phyloP scores from a whole-genome alignment of 1,284 basidiomycete genomes.

The Ceratobasidium sp. region DNA sequence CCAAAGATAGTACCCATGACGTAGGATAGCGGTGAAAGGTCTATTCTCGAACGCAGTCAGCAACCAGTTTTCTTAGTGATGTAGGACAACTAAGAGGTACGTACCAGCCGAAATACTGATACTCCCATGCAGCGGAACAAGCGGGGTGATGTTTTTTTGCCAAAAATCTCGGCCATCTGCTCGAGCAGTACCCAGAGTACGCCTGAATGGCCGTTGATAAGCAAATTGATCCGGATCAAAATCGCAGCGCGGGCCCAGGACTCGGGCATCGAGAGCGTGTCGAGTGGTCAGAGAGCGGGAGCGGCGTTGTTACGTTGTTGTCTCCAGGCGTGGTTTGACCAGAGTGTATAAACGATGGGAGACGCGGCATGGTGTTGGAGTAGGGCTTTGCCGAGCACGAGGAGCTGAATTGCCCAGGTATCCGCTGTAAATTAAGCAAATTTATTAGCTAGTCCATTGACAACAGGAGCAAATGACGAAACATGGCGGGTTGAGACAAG shows the following conservation, averaged over 20 bases:
- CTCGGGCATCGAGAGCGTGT: slow-evolving; percentile 84
- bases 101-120: slow-evolving; percentile 60
- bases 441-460: neutral
- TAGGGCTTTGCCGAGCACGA: slow-evolving; percentile 78
- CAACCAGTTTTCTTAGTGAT: too few relatives aligned
- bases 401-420: slow-evolving; percentile 77
- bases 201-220: slow-evolving; percentile 89
- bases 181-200: slow-evolving; percentile 85
- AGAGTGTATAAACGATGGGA: slow-evolving; percentile 57
- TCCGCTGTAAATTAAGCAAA: slow-evolving; percentile 61
- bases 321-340: slow-evolving; percentile 22
- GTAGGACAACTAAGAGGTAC: slow-evolving; percentile 40
- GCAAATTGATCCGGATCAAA: slow-evolving; percentile 86
- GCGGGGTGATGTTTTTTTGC: slow-evolving; percentile 71
- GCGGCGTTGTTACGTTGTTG: slow-evolving; percentile 58
- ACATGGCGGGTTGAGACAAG: slow-evolving; percentile 28
- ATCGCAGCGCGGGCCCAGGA: slow-evolving; percentile 92
- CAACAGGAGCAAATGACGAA: neutral
- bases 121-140: slow-evolving; percentile 60
- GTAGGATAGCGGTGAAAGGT: slow-evolving; percentile 84
- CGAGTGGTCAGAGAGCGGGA: slow-evolving; percentile 73
- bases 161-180: slow-evolving; percentile 80
- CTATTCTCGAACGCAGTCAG: too few relatives aligned
- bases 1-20: slow-evolving; percentile 83
- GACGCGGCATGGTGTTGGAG: slow-evolving; percentile 84